Evolutionary conservation across 345 rosid species (phyloP).

Genomic region (Triadica sebifera): DNA sequence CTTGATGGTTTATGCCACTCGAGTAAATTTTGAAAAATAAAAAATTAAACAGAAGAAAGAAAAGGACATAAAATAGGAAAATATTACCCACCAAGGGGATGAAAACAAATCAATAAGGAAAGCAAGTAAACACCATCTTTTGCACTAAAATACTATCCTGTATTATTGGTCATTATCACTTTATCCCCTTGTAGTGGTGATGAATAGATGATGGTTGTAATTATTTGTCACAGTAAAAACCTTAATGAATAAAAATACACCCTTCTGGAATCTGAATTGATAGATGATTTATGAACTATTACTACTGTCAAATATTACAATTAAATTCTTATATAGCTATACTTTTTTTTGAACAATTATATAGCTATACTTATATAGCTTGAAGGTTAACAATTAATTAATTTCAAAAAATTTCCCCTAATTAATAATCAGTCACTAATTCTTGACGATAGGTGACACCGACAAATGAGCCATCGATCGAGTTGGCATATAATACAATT

Average conservation of each 20-base stretch:
- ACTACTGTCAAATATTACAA: background rate
- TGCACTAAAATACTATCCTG: conserved; percentile 10
- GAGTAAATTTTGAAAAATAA: conserved; percentile 1
- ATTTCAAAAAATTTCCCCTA: background rate
- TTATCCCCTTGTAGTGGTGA: conserved; percentile 22
- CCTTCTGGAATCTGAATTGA: conserved; percentile 3
- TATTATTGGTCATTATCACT: conserved; percentile 18
- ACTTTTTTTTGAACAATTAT: too few species aligned
- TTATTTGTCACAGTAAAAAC: conserved; percentile 9
- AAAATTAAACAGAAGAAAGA: background rate
- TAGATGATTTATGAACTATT: background rate
- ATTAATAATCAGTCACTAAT: background rate
- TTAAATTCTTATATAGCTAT: conserved; percentile 1
- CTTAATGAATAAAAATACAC: conserved; percentile 4
- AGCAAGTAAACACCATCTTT: background rate
- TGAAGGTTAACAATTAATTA: background rate
- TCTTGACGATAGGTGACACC: conserved; percentile 16
- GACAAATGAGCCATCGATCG: conserved; percentile 9
- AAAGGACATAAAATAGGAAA: conserved; percentile 4
- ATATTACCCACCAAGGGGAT: background rate
- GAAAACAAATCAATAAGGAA: conserved; percentile 1
- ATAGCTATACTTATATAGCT: too few species aligned
- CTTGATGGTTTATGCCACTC: conserved; percentile 15
- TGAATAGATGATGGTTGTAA: conserved; percentile 15
- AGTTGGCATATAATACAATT: background rate